Evolutionary conservation across 306 rosid genomes (phyloP).

Genomic region (Styphnolobium japonicum): DNA sequence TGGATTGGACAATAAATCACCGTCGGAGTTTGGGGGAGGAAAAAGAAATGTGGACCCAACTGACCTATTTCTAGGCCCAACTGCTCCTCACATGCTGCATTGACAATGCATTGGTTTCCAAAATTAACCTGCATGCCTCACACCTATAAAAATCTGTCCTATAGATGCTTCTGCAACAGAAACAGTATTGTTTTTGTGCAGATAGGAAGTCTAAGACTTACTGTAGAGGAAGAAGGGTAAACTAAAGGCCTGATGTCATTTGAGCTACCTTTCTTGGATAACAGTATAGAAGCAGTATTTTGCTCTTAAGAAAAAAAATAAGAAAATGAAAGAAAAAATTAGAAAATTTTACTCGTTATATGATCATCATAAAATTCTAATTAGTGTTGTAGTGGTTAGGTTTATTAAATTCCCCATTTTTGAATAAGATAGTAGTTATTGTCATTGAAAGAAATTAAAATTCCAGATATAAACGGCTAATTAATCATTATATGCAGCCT

Average conservation of each 20-base stretch:
- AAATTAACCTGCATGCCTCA: constrained; percentile 9
- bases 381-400: no score
- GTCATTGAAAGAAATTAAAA: not conserved
- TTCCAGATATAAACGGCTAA: not conserved
- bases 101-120: not conserved
- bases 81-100: constrained; percentile 31
- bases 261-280: no score
- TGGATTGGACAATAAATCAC: constrained; percentile 24
- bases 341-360: no score
- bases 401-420: no score
- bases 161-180: not conserved
- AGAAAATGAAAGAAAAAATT: not conserved
- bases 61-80: constrained; percentile 25
- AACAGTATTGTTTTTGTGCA: not conserved
- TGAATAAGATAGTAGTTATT: not conserved
- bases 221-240: no score
- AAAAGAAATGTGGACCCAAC: constrained; percentile 32
- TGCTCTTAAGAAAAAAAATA: not conserved
- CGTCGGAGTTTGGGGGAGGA: constrained; percentile 13
- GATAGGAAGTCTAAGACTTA: not conserved
- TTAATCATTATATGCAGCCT: not conserved
- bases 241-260: no score
- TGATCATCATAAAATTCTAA: no score
- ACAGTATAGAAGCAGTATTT: no score
- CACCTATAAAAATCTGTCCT: not conserved